phyloP scores from a whole-genome alignment of 441 rosid species.

The Eruca vesicaria region DNA sequence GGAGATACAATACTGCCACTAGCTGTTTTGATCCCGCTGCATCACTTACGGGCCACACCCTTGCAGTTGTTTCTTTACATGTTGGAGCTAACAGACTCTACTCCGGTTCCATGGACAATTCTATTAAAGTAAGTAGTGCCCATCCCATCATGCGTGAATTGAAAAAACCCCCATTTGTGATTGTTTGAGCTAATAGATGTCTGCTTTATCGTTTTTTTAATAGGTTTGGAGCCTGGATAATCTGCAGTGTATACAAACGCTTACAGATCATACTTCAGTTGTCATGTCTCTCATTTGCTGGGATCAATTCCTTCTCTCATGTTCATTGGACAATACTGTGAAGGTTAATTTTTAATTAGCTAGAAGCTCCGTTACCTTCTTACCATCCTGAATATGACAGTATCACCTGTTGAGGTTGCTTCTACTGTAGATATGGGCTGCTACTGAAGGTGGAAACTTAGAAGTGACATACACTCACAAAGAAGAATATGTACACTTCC shows the following conservation, averaged over 20 bases:
- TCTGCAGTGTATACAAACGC: conserved; percentile 80
- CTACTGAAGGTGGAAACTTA: conserved; percentile 77
- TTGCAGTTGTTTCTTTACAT: conserved; percentile 73
- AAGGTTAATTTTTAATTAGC: conserved; percentile 46
- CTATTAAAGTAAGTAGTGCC: conserved; percentile 51
- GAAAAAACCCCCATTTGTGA: background rate
- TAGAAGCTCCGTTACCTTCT: background rate
- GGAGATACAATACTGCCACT: conserved; percentile 68
- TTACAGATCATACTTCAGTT: conserved; percentile 74
- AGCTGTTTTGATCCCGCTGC: conserved; percentile 80
- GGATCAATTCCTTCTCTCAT: conserved; percentile 92
- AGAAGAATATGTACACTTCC: conserved; percentile 65
- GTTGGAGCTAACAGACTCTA: conserved; percentile 87
- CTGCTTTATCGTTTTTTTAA: background rate
- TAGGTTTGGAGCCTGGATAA: conserved; percentile 91
- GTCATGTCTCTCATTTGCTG: conserved; percentile 96
- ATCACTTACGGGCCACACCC: conserved; percentile 60
- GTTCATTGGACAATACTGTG: conserved; percentile 84
- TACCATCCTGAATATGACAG: background rate
- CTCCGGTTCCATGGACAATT: conserved; percentile 89
- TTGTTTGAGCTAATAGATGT: conserved; percentile 3
- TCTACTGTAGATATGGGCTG: conserved; percentile 77
- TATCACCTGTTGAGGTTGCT: background rate
- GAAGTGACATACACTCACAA: conserved; percentile 83
- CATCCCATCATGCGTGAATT: background rate